Evolutionary conservation across 257 asterid species (phyloP).

Genomic region (Scutellaria galericulata): DNA sequence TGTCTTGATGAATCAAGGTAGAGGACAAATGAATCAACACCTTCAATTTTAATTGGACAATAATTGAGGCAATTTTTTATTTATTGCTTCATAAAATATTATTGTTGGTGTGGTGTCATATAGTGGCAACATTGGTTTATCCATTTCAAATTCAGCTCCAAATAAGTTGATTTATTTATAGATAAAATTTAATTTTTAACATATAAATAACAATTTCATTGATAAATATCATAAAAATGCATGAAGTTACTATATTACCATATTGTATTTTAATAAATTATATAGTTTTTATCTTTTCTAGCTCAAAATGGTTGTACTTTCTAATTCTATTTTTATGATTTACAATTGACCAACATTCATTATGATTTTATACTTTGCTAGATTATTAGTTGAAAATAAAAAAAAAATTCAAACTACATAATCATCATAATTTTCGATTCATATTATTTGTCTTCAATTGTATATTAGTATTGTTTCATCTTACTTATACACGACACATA

Average conservation of each 20-base stretch:
- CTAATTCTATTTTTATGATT: background rate
- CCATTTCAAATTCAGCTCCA: background rate
- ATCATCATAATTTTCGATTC: background rate
- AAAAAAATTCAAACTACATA: too few relatives aligned
- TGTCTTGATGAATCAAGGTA: constrained; percentile 4
- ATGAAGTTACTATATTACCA: background rate
- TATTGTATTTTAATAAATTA: background rate
- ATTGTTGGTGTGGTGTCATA: background rate
- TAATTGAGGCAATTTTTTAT: constrained; percentile 2
- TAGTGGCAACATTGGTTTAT: background rate
- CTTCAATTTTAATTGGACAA: constrained; percentile 21
- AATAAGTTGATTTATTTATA: background rate
- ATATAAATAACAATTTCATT: background rate
- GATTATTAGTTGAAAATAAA: background rate
- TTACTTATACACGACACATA: too few relatives aligned
- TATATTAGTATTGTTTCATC: too few relatives aligned
- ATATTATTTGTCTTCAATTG: background rate
- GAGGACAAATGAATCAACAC: constrained; percentile 33
- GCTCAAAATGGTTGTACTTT: background rate
- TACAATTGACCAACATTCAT: background rate
- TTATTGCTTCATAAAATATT: constrained; percentile 17
- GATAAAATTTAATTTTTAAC: too few relatives aligned
- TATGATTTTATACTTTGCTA: background rate
- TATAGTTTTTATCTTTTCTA: too few relatives aligned
- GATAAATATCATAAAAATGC: background rate